These are phyloP conservation scores for Lasiodiplodia citricola DNA, from an alignment of 2,329 filamentous ascomycete genomes.

Conservation along the genomic window DNA sequence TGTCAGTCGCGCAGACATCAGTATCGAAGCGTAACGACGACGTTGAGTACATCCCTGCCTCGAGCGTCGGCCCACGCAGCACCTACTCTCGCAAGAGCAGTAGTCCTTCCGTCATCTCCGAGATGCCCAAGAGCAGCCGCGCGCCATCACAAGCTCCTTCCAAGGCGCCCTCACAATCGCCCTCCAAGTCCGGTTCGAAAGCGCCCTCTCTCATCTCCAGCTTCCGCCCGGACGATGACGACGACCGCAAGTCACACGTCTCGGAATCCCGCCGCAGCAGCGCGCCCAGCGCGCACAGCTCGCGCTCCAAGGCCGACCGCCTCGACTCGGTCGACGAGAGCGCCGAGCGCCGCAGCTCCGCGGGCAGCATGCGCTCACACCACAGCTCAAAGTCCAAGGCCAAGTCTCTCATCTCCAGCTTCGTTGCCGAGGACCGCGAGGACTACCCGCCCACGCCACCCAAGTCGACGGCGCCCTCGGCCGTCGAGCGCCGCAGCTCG, in stretches of 20 bases:
- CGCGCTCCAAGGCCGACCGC: conserved; percentile 5
- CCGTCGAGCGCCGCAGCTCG: conserved; percentile 31
- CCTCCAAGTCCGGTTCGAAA: conserved; percentile 12
- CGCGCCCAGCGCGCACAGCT: conserved; percentile 20
- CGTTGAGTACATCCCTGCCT: conserved; percentile 45
- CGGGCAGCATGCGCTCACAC: conserved; percentile 42
- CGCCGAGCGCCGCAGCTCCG: conserved; percentile 32
- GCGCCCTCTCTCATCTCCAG: conserved; percentile 39
- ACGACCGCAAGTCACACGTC: conserved; percentile 27
- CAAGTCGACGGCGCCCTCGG: conserved; percentile 3
- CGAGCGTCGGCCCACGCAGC: conserved; percentile 21
- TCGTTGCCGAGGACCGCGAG: conserved; percentile 37
- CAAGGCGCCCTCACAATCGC: conserved; percentile 7
- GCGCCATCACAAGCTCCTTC: conserved; percentile 7
- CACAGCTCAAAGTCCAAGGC: conserved; percentile 42
- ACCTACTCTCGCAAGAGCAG: conserved; percentile 25
- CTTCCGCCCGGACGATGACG: conserved; percentile 40
- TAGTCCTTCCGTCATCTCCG: conserved; percentile 28
- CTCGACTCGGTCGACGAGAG: conserved; percentile 2
- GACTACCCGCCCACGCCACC: conserved; percentile 30
- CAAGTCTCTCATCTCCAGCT: conserved; percentile 43
- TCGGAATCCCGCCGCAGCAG: conserved; percentile 18
- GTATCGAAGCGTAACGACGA: conserved; percentile 32
- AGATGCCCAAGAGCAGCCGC: conserved; percentile 17
- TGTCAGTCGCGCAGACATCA: conserved; percentile 37